Evolutionary conservation across 345 rosid genomes (phyloP).

Genomic region (Carallia pectinifolia): DNA sequence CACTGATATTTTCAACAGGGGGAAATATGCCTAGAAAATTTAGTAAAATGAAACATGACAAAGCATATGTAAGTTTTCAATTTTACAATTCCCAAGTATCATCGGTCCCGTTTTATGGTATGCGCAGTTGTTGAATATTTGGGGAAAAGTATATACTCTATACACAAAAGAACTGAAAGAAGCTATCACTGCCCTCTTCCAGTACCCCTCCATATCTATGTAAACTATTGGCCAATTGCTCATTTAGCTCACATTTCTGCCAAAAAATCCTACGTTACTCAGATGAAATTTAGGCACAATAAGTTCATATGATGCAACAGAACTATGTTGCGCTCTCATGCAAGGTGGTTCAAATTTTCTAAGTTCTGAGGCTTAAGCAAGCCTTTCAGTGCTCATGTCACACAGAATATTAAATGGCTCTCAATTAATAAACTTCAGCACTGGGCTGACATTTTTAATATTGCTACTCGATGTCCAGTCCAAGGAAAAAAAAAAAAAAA

Average conservation of each 20-base stretch:
- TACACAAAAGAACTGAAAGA: neutral
- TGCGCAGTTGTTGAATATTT: neutral
- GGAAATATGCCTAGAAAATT: neutral
- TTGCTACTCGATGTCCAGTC: neutral
- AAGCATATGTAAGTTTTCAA: neutral
- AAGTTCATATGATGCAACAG: too few species aligned
- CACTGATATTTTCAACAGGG: constrained; percentile 8
- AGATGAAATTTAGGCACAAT: neutral
- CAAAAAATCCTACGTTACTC: neutral
- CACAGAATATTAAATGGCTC: neutral
- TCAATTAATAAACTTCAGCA: neutral
- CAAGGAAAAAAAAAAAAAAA: neutral
- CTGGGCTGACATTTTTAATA: neutral
- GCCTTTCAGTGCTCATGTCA: neutral
- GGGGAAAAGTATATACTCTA: too few species aligned
- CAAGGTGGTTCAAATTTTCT: neutral
- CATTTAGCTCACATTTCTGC: neutral
- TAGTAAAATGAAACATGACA: neutral
- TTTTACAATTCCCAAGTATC: too few species aligned
- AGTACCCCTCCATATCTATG: neutral
- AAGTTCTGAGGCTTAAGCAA: neutral
- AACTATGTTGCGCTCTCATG: too few species aligned
- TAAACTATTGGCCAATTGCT: too few species aligned
- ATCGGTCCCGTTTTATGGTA: neutral
- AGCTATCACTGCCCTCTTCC: neutral